Conservation (phyloP, 2,329 filamentous ascomycete genomes). For the Cladosporium sp. region DNA sequence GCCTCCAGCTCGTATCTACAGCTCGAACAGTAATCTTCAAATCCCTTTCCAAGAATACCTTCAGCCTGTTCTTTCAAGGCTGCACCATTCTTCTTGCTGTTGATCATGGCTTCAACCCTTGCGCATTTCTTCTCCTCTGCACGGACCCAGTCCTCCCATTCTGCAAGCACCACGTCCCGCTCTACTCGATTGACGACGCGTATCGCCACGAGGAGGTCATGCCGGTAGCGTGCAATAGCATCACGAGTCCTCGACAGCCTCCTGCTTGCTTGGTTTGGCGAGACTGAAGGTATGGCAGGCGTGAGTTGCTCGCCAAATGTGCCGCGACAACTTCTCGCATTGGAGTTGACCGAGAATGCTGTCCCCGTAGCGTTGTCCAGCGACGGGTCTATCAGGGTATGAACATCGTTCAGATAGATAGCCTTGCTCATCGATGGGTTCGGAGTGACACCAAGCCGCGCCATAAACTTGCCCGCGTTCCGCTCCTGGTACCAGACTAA, state of each 20-base stretch:
- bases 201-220: slow-evolving; percentile 86
- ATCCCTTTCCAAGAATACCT: slow-evolving; percentile 45
- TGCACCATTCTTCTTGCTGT: slow-evolving; percentile 20
- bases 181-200: slow-evolving; percentile 86
- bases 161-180: slow-evolving; percentile 73
- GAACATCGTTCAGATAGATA: slow-evolving; percentile 75
- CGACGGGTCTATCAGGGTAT: slow-evolving; percentile 48
- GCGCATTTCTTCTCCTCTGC: slow-evolving; percentile 73
- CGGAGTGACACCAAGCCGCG: slow-evolving; percentile 69
- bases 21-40: slow-evolving; percentile 56
- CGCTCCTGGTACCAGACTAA: slow-evolving; percentile 82
- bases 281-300: slow-evolving; percentile 11
- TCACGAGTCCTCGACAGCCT: slow-evolving; percentile 75
- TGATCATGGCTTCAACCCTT: slow-evolving; percentile 50
- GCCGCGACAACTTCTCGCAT: slow-evolving; percentile 23
- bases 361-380: slow-evolving; percentile 18
- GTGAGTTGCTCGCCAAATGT: slow-evolving; percentile 28
- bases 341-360: slow-evolving; percentile 1
- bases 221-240: slow-evolving; percentile 73
- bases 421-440: slow-evolving; percentile 76
- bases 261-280: slow-evolving; percentile 13
- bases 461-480: slow-evolving; percentile 74
- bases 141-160: slow-evolving; percentile 89
- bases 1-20: slow-evolving; percentile 32
- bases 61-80: slow-evolving; percentile 16